Base-by-base conservation (phyloP, 768 basidiomycete species). In the Nidularia pulvinata region DNA sequence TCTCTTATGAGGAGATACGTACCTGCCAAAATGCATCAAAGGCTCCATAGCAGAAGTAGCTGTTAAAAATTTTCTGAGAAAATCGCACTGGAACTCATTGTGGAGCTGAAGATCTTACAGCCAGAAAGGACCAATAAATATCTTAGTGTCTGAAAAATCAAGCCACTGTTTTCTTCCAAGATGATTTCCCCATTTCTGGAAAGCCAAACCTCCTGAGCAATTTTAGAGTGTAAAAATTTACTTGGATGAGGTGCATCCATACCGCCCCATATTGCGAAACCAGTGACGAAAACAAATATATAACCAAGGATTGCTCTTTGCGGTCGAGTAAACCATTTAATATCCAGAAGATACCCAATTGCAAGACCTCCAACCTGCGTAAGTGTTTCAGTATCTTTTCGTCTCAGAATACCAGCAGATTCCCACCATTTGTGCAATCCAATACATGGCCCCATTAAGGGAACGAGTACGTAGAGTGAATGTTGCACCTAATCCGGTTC, bases 21-120 rank as follows among this genome's bases (percentile, higher is more conserved):
- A 64, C 63, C 55, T 65, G 66, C 66, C 66, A 67, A 50, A 67
- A 65, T 11, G 66, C 63, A 49, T 67, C 64, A 52, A 67, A 61
- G 22, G 65, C 63, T 7, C 66, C 66, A 44, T 67, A 67, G 43
- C 62, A 65, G 57, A 65, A 67, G 53, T 67, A 67, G 32, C 65
- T 67, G 45, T n/a, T 30, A 30, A 30, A 30, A 4, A 30, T 3
- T 30, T 30, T 3, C 25, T 30, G 25, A 30, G 25, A 30, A 3
- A 4, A 30, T 4, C 4, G 25, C 25, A 30, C 25, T 30, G 25
- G 25, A 30, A 30, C 25, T 30, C 25, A 30, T 30, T 4, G 52
- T 42, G 22, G 10, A 33, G 43, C 22, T 7, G 1, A 43, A 52
- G 36, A 14, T 39, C 63, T 43, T 51, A 65, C 64, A 67, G 51